Conservation (phyloP, 805 yeast genomes). For the Kregervanrija delftensis region DNA sequence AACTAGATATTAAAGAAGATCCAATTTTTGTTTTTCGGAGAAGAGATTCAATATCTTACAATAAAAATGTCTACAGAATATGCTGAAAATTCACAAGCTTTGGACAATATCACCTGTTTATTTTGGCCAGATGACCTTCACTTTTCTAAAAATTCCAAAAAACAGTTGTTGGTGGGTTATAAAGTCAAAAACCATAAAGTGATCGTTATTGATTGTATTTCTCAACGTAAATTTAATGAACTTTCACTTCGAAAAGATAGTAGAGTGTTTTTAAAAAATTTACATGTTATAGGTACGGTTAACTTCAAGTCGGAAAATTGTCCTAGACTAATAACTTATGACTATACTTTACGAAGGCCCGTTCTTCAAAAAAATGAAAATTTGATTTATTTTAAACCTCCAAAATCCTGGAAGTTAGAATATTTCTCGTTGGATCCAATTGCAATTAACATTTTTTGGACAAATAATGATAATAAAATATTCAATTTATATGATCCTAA, state of each 20-base stretch:
- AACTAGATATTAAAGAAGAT: not conserved
- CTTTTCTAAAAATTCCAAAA: slow-evolving; percentile 3
- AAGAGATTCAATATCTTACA: slow-evolving; percentile 11
- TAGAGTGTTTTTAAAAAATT: slow-evolving; percentile 15
- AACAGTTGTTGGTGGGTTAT: slow-evolving; percentile 24
- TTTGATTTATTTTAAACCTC: slow-evolving; percentile 59
- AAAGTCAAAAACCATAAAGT: slow-evolving; percentile 13
- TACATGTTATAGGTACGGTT: slow-evolving; percentile 22
- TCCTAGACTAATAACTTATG: slow-evolving; percentile 12
- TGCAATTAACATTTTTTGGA: slow-evolving; percentile 46
- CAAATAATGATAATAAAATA: slow-evolving; percentile 11
- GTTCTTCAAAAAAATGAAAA: slow-evolving; percentile 14
- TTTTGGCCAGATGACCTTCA: slow-evolving; percentile 28
- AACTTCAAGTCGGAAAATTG: slow-evolving; percentile 14
- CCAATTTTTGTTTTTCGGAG: slow-evolving; percentile 2
- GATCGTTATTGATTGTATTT: slow-evolving; percentile 18
- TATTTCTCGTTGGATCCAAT: slow-evolving; percentile 74
- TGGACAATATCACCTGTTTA: slow-evolving; percentile 7
- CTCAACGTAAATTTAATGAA: no score
- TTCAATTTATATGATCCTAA: slow-evolving; percentile 13
- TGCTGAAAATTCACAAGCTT: not conserved
- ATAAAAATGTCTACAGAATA: slow-evolving; percentile 2
- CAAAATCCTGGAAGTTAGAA: slow-evolving; percentile 63
- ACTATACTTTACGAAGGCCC: slow-evolving; percentile 11
- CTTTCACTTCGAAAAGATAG: not conserved